These are phyloP conservation scores for Aureobasidium sp. DNA, from an alignment of 2,329 filamentous ascomycete genomes.

Conservation along the genomic window DNA sequence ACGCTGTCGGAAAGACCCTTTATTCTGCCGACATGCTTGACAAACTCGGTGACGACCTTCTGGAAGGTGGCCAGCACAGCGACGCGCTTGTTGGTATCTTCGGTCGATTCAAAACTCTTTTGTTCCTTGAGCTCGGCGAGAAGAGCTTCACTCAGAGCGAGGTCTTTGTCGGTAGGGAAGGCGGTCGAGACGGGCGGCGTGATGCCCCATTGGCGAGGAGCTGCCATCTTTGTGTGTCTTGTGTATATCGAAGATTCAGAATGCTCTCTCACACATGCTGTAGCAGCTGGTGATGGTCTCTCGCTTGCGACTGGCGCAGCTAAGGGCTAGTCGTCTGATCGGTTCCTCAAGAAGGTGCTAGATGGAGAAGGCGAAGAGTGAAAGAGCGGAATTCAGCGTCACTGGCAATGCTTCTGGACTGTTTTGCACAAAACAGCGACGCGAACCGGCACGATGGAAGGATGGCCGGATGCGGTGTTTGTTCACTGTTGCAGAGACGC, in stretches of 20 bases:
- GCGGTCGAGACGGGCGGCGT: conserved; percentile 74
- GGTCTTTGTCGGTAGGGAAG: conserved; percentile 69
- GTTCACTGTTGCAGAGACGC: not conserved
- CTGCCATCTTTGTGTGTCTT: conserved; percentile 10
- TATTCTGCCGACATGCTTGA: conserved; percentile 66
- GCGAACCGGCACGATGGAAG: not conserved
- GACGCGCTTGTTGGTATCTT: conserved; percentile 79
- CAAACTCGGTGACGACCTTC: conserved; percentile 74
- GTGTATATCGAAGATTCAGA: not conserved
- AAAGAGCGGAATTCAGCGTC: not conserved
- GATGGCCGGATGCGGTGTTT: not conserved
- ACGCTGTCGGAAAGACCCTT: conserved; percentile 68
- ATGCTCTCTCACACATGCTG: not conserved
- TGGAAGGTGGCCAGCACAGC: conserved; percentile 70
- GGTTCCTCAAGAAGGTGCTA: not conserved
- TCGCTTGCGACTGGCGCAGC: not conserved
- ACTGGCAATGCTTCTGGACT: not conserved
- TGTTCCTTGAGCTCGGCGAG: conserved; percentile 78
- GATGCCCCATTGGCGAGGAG: conserved; percentile 54
- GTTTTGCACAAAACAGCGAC: not conserved
- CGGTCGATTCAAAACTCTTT: conserved; percentile 80
- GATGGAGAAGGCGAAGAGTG: not conserved
- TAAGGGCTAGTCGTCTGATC: not conserved
- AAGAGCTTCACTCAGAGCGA: conserved; percentile 66
- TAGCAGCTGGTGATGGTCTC: not conserved